Base-by-base conservation (phyloP, 169 alveolate species). In the Cryptosporidium baileyi region DNA sequence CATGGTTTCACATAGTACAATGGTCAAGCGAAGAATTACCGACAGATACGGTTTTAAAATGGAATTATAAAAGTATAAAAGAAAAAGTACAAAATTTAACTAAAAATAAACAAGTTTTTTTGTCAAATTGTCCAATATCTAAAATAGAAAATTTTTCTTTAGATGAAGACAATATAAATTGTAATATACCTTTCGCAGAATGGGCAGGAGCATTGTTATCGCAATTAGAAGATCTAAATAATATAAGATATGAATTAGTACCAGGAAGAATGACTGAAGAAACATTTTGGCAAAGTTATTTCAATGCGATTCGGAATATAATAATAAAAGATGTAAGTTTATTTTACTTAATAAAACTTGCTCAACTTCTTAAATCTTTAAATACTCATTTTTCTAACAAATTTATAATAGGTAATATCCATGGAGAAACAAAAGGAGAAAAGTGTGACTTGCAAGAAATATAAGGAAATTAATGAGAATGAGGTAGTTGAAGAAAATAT, bases 1-100 rank as follows among this genome's bases (percentile, higher is more conserved):
- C 91, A n/a, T 88, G 91, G 91, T 88, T 88, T 44, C 88, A 63
- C 60, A 80, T 88, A 32, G 82, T 88, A n/a, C 91, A 88, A 61
- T 88, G 91, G 91, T 54, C 82, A 1, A 61, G 91, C 82, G 89
- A 80, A 62, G 60, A 60, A 28, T 22, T 80, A 26, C 89, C 85
- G 3, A 36, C 85, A 45, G 80, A 88, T 62, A 52, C 88, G 17
- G 91, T 88, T n/a, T 74, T 80, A 62, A 63, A 49, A 32, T 88
- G 91, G 91, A 60, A 60, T 34, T 80, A 63, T 36, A 38, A 67
- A 19, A 82, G 51, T 36, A 80, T 88, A 40, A 60, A 52, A n/a
- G 82, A 80, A 32, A 61, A 59, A 13, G 90, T 82, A 28, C 43
- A 45, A 15, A 52, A 36, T 6, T 44, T 82, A 43, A 67, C 90